These are phyloP conservation scores for Saitozyma podzolica DNA, from an alignment of 768 basidiomycete genomes.

Conservation along the genomic window DNA sequence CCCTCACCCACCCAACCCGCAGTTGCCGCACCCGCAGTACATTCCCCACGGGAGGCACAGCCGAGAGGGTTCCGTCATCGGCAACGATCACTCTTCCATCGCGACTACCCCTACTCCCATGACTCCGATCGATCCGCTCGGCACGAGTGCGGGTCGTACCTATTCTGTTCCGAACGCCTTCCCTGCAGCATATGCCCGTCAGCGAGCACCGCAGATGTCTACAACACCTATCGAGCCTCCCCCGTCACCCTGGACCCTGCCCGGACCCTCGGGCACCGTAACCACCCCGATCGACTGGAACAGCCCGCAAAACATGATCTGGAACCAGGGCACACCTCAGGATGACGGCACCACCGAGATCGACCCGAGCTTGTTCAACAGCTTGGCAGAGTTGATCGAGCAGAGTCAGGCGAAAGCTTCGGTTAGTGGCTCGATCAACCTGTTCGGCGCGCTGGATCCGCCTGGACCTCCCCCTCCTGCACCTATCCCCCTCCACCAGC, in stretches of 20 bases:
- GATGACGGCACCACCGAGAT: conserved; percentile 1
- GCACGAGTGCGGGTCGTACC: conserved; percentile 5
- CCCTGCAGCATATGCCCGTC: background rate
- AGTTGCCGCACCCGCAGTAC: conserved; percentile 1
- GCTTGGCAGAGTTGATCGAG: conserved; percentile 34
- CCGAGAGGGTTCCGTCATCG: conserved; percentile 20
- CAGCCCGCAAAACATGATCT: background rate
- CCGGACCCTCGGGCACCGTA: background rate
- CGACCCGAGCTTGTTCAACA: conserved; percentile 31
- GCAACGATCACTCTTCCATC: conserved; percentile 25
- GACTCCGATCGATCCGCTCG: conserved; percentile 24
- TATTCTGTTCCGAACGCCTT: background rate
- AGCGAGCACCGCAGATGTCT: conserved; percentile 1
- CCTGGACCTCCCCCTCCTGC: conserved; percentile 4
- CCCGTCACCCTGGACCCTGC: conserved; percentile 28
- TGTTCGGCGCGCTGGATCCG: conserved; percentile 6
- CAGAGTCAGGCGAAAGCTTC: conserved; percentile 22
- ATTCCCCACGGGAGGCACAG: conserved; percentile 20
- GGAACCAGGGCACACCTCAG: background rate
- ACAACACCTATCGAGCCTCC: conserved; percentile 39
- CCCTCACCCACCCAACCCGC: conserved; percentile 23
- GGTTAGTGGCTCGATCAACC: conserved; percentile 3
- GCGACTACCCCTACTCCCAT: conserved; percentile 36
- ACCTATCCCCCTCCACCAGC: conserved; percentile 7
- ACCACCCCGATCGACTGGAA: conserved; percentile 19